Evolutionary conservation across 2,329 filamentous ascomycete genomes (phyloP).

Genomic region (Ophiostoma piceae): DNA sequence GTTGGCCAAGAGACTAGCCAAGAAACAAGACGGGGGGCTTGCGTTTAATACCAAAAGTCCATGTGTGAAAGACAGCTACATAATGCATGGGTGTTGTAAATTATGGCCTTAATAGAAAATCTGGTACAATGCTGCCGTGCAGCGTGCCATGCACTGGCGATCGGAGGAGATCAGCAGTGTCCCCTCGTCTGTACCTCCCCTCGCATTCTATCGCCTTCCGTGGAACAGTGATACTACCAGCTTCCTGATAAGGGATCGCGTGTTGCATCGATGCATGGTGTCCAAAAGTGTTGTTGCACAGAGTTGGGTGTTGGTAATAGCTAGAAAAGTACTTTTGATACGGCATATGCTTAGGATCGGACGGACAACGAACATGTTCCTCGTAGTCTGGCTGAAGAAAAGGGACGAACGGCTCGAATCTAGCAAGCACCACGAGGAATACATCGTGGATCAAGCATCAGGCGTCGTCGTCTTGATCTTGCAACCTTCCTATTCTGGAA

Average conservation of each 20-base stretch:
- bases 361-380: background rate
- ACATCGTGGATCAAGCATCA: background rate
- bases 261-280: background rate
- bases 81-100: background rate
- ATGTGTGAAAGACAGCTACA: background rate
- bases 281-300: background rate
- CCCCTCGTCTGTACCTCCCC: background rate
- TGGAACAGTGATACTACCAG: background rate
- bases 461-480: background rate
- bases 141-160: background rate
- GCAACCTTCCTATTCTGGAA: constrained; percentile 5
- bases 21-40: background rate
- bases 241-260: constrained; percentile 3
- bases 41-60: background rate
- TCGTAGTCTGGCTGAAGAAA: background rate
- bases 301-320: background rate
- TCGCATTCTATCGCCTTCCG: background rate
- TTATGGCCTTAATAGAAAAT: background rate
- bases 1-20: background rate
- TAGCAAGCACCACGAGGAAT: background rate
- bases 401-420: background rate
- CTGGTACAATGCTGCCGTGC: background rate
- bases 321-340: background rate
- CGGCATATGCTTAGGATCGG: no score
- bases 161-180: background rate